Evolutionary conservation across 202 grass and related monocot genomes (phyloP).

Genomic region (Dendrocalamus latiflorus): DNA sequence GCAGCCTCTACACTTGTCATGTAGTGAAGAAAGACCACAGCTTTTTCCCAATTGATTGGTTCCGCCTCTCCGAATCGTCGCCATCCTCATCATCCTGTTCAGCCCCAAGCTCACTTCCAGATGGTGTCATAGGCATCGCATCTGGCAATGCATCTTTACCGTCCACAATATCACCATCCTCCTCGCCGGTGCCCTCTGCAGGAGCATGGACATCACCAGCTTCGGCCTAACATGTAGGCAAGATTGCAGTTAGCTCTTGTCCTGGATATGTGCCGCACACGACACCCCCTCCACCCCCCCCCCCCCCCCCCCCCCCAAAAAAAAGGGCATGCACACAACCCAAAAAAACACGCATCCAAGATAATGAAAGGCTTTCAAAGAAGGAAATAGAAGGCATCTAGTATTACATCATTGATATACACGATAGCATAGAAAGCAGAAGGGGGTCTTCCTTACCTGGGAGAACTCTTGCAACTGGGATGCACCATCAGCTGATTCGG

Average conservation of each 20-base stretch:
- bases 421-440: not conserved
- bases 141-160: constrained; percentile 26
- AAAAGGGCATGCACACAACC: not conserved
- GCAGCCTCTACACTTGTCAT: too few relatives aligned
- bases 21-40: constrained; percentile 95
- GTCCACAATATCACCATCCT: constrained; percentile 42
- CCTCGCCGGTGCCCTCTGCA: constrained; percentile 28
- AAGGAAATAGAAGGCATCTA: not conserved
- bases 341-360: not conserved
- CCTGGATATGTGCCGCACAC: not conserved
- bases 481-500: constrained; percentile 31
- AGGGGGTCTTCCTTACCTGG: constrained; percentile 38
- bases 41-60: constrained; percentile 72
- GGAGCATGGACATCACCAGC: constrained; percentile 33
- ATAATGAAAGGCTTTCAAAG: not conserved
- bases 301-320: too few relatives aligned
- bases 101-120: constrained; percentile 29
- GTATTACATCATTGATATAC: not conserved
- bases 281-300: too few relatives aligned
- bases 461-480: constrained; percentile 55
- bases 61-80: constrained; percentile 45
- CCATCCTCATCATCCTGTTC: constrained; percentile 52
- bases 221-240: constrained; percentile 37
- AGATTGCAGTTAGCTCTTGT: not conserved
- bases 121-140: constrained; percentile 54